phyloP scores from a whole-genome alignment of 2,329 filamentous ascomycete species.

The Sarocladium kiliense region DNA sequence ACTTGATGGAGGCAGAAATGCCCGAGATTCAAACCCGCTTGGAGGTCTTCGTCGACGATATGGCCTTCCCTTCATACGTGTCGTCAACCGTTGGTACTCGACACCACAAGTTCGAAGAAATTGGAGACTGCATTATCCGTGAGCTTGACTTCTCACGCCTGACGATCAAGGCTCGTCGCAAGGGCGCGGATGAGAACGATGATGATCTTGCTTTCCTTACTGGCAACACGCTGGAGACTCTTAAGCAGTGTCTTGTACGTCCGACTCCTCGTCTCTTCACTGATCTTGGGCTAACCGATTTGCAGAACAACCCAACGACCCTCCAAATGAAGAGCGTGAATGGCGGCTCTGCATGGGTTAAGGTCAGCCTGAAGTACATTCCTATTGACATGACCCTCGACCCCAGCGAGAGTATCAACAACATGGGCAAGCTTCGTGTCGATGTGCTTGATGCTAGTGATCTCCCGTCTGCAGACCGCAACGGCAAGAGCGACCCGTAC shows the following conservation, averaged over 20 bases:
- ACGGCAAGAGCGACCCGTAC: slow-evolving; percentile 95
- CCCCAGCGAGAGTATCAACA: slow-evolving; percentile 96
- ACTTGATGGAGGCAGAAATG: slow-evolving; percentile 84
- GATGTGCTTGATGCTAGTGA: slow-evolving; percentile 82
- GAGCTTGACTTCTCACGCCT: slow-evolving; percentile 96
- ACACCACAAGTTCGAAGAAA: slow-evolving; percentile 76
- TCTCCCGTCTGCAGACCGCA: slow-evolving; percentile 89
- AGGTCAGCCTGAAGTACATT: slow-evolving; percentile 89
- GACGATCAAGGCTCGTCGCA: slow-evolving; percentile 80
- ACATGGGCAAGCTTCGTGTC: slow-evolving; percentile 93
- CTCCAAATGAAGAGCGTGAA: slow-evolving; percentile 75
- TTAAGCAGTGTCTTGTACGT: slow-evolving; percentile 80
- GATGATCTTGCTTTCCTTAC: slow-evolving; percentile 77
- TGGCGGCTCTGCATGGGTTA: slow-evolving; percentile 68
- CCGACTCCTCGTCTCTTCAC: too few species aligned
- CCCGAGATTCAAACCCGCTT: slow-evolving; percentile 70
- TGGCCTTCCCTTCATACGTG: slow-evolving; percentile 83
- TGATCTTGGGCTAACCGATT: too few species aligned
- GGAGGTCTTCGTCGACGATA: slow-evolving; percentile 90
- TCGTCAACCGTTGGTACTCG: slow-evolving; percentile 70
- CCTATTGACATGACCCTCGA: slow-evolving; percentile 92
- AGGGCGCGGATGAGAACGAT: slow-evolving; percentile 70
- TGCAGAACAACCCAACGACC: slow-evolving; percentile 82
- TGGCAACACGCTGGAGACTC: slow-evolving; percentile 78
- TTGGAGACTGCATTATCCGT: slow-evolving; percentile 91